phyloP scores from a whole-genome alignment of 768 basidiomycete genomes.

The Pulveroboletus ravenelii region DNA sequence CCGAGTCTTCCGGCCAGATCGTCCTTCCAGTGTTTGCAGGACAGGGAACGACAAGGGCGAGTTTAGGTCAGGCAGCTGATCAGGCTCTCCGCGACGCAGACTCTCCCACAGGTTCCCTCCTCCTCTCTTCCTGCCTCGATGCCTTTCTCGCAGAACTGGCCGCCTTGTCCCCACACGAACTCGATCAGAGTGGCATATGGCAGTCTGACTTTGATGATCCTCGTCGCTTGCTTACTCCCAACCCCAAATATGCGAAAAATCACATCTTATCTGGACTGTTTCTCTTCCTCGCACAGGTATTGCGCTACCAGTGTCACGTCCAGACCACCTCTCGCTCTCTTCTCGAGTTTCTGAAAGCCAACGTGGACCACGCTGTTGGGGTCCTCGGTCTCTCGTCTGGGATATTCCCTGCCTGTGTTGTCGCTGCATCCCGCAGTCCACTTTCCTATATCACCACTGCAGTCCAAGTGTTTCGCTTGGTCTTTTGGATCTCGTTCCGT shows the following conservation, averaged over 20 bases:
- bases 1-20: too few species aligned
- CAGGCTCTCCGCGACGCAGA: too few species aligned
- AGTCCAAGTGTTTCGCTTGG: slow-evolving; percentile 46
- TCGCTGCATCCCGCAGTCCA: slow-evolving; percentile 38
- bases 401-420: slow-evolving; percentile 49
- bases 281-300: slow-evolving; percentile 47
- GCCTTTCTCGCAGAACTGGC: slow-evolving; percentile 47
- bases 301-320: slow-evolving; percentile 48
- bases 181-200: slow-evolving; percentile 38
- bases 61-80: too few species aligned
- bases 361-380: slow-evolving; percentile 33
- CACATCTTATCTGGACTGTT: slow-evolving; percentile 45
- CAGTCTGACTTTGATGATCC: slow-evolving; percentile 41
- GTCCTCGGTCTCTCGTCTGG: slow-evolving; percentile 56
- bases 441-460: slow-evolving; percentile 41
- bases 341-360: slow-evolving; percentile 29
- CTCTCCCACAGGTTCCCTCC: too few species aligned
- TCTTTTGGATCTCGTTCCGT: slow-evolving; percentile 51
- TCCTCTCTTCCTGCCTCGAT: slow-evolving; percentile 49
- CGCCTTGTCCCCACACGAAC: slow-evolving; percentile 37
- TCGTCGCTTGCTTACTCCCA: slow-evolving; percentile 37
- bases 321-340: slow-evolving; percentile 25
- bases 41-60: too few species aligned
- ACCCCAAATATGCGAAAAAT: slow-evolving; percentile 37
- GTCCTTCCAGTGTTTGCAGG: too few species aligned